Evolutionary conservation across 2,329 filamentous ascomycete species (phyloP), one percentile per base, ranked within the genome.

Genomic region (Phaeosphaeriaceae sp.): DNA sequence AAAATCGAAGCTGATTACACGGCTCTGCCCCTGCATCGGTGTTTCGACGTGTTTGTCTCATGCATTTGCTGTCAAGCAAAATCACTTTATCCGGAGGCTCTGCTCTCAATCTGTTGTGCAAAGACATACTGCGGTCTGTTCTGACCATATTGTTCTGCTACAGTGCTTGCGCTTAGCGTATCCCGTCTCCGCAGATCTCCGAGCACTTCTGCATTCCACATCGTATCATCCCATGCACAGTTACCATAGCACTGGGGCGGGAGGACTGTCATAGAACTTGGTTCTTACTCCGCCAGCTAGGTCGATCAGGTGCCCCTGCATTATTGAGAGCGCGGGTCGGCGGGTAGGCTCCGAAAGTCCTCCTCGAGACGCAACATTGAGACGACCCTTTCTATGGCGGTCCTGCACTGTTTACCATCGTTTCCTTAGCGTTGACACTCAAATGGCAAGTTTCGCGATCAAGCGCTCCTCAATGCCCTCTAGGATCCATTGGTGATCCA

Each of bases 401-500:
- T 11, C 63, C 42, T 58, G 46, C 41, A 53, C 49, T 56, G 21
- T 42, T 52, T 46, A 45, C 57, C 52, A 48, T 57, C 50, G 52
- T 50, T 40, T 44, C 56, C 51, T 36, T 45, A 53, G 48, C 44
- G 40, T 49, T 47, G 24, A 46, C 25, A 48, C 58, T 61, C 60
- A 73, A 45, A 63, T 63, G 46, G 66, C 64, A 54, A 78, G 61
- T 59, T 75, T 79, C 46, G 77, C 84, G 71, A 98, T 81, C 58
- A 99, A 81, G 74, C 95, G 88, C 73, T 93, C 87, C 81, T 97
- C 93, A 57, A 97, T 89, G 19, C 90, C 90, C 69, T 96, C 91
- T 58, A 98, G 81, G 62, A 97, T 92, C 71, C 91, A 97, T 76
- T 92, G 91, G 78, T 98, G 94, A 76, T 97, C 93, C 71, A 96